Percentiles rank a stretch among this genome's conserved stretches.
phyloP scores from a whole-genome alignment of 768 basidiomycete genomes.

The Trametes cubensis region DNA sequence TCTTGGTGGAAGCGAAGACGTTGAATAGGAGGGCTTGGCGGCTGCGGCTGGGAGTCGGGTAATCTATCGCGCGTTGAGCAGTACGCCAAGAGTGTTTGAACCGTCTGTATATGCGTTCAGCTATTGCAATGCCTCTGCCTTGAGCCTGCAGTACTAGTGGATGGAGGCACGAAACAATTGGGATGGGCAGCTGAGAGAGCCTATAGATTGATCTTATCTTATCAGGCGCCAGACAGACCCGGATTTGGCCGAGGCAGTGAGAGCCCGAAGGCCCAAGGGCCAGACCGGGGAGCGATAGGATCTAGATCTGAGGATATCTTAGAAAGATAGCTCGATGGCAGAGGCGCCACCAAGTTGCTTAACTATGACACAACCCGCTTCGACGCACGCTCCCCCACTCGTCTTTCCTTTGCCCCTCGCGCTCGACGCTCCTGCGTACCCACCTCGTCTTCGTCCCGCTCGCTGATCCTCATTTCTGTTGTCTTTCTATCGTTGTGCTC shows the following conservation, averaged over 20 bases:
- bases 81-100: too few relatives aligned
- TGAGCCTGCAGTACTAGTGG: too few relatives aligned
- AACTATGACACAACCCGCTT: conserved; percentile 20
- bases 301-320: conserved; percentile 5
- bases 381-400: conserved; percentile 6
- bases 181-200: too few relatives aligned
- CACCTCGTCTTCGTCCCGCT: neutral
- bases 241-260: neutral
- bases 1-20: too few relatives aligned
- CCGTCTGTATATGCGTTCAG: too few relatives aligned
- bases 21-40: too few relatives aligned
- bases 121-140: too few relatives aligned
- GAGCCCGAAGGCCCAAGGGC: too few relatives aligned
- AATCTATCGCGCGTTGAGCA: too few relatives aligned
- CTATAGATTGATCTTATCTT: too few relatives aligned
- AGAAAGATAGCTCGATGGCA: neutral
- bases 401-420: neutral
- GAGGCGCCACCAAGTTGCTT: conserved; percentile 6
- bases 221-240: neutral
- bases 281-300: neutral
- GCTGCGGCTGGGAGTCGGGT: too few relatives aligned
- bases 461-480: neutral
- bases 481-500: neutral
- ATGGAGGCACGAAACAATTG: too few relatives aligned
- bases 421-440: neutral